Base-by-base conservation (phyloP, 805 yeast species). In the Zygoascus tannicola region DNA sequence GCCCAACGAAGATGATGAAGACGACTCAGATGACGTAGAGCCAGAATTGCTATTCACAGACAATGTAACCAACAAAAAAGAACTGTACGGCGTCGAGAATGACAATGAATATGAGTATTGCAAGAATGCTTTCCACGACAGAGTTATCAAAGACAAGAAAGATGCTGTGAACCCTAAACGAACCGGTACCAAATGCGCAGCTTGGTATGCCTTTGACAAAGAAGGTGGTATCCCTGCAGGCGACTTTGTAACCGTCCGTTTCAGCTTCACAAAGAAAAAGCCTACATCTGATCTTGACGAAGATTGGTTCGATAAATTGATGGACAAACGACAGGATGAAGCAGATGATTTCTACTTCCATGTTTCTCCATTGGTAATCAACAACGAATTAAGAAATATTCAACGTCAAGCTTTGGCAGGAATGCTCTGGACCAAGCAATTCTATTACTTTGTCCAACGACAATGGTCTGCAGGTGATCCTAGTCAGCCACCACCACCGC, bases 361-460 rank as follows among this genome's bases (percentile, higher is more conserved):
- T 59, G 74, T 87, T 33, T 75, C 88, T 10, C 96, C 96, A 4
- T 64, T 85, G 57, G 95, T 95, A 34, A 73, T 85, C 45, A 74
- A 84, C 21, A 87, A 83, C 48, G 83, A 82, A 47, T 69, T 87
- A 54, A 72, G 95, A 57, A 78, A 74, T 57, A 80, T 87, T 43
- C 95, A 87, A 67, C 75, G 96, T 57, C 97, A 87, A 67, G 94
- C 96, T 0, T 85, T 85, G 65, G 88, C 96, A 8, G 96, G 97
- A 1, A 70, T 88, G 62, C 67, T 88, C 57, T 87, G 97, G 97
- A 80, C 92, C 5, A 87, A 87, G 61, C 96, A 87, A 64, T 87
- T 81, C 61, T 87, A 87, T 59, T 82, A 85, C 58, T 83, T 87
- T 55, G 76, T 87, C 46, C 92, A 82, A 63, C 78, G 77, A 48